Evolutionary conservation across 345 rosid genomes (phyloP), one percentile per base, ranked within the genome.

Genomic region (Jatropha curcas): DNA sequence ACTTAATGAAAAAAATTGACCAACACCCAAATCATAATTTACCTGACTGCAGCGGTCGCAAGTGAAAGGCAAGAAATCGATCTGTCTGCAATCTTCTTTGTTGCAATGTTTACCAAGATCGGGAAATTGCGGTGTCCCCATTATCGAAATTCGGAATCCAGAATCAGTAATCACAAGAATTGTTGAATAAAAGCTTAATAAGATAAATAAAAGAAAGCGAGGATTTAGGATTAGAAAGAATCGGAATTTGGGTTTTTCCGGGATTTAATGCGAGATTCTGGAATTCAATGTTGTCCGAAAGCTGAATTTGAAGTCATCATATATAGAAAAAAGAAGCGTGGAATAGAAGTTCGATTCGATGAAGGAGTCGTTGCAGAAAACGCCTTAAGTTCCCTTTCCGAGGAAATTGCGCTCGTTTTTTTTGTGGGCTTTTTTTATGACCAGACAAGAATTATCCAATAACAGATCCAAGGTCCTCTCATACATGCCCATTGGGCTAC

Each of bases 61-160:
- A 34, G 97, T 92, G 90, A 94, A 94, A 60, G 98, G 98, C 64
- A 94, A 78, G 87, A 92, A 94, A 82, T 94, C 98, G 80, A 94
- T 92, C 77, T 79, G 97, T 74, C 85, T 88, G 84, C 98, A 94
- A 70, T 84, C 86, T 51, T 88, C 84, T 27, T 89, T 86, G 77
- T 82, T 79, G 86, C 98, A 94, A 76, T 94, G 98, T 82, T 86
- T 89, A 55, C 98, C 97, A 17, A 94, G 97, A 89, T 92, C 89
- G 68, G 98, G 98, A 73, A 94, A 94, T 80, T 88, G 89, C 1
- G 97, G 98, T n/a, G 98, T 94, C 28, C 98, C 98, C 98, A 94
- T 92, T 1, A 28, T 55, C 70, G 53, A 34, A 35, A 13, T 64
- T 45, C 35, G 7, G 11, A 17, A 30, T 61, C 39, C 48, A 45